Conservation (phyloP, 1,139 yeast species). For the Protomyces lactucae-debilis region DNA sequence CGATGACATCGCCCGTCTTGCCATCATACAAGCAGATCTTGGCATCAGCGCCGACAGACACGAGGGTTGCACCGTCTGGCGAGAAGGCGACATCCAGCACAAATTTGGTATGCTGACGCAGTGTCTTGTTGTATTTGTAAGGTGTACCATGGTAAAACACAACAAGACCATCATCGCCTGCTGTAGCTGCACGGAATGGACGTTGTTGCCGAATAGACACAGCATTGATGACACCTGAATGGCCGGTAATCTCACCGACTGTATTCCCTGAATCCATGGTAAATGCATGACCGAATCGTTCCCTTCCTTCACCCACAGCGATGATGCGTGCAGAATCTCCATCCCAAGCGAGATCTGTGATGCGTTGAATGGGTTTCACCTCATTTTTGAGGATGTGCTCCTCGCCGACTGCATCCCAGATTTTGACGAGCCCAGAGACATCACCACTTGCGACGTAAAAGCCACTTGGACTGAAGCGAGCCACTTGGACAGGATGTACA, state of each 20-base stretch:
- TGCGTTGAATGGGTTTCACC: slow-evolving; percentile 63
- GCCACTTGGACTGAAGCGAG: slow-evolving; percentile 83
- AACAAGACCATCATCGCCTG: slow-evolving; percentile 76
- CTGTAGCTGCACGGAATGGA: slow-evolving; percentile 93
- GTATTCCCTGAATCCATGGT: slow-evolving; percentile 93
- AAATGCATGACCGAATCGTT: slow-evolving; percentile 85
- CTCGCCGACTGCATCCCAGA: slow-evolving; percentile 71
- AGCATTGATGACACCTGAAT: slow-evolving; percentile 75
- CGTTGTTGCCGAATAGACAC: slow-evolving; percentile 81
- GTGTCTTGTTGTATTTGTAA: slow-evolving; percentile 71
- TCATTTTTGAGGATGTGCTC: slow-evolving; percentile 71
- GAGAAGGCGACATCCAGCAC: slow-evolving; percentile 78
- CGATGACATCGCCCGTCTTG: slow-evolving; percentile 68
- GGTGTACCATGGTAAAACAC: slow-evolving; percentile 93
- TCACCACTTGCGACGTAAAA: slow-evolving; percentile 86
- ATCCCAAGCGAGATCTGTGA: slow-evolving; percentile 88
- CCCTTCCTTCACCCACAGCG: slow-evolving; percentile 94
- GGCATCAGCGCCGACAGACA: slow-evolving; percentile 86
- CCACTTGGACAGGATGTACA: slow-evolving; percentile 67
- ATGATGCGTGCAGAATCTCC: slow-evolving; percentile 77
- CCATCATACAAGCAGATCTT: slow-evolving; percentile 77
- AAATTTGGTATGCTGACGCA: slow-evolving; percentile 70
- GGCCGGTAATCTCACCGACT: slow-evolving; percentile 93
- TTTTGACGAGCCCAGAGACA: slow-evolving; percentile 65
- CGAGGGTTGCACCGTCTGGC: slow-evolving; percentile 60